Base-by-base conservation (phyloP, 108 stramenopile genomes). In the Cyclotella baltica region DNA sequence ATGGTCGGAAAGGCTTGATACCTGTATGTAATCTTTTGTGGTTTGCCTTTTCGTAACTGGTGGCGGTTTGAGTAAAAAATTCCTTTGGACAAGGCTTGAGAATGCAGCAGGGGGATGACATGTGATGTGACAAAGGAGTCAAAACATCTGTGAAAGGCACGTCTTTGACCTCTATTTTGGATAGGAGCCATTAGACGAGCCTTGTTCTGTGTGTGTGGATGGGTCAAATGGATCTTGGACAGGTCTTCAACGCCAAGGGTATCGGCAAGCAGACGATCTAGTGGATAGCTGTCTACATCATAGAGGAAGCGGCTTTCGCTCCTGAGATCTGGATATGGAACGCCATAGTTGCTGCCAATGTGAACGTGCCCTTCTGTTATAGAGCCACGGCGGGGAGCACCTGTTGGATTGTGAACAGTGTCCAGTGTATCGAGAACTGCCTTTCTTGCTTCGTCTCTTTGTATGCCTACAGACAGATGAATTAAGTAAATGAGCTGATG, bases 1-100 rank as follows among this genome's bases (percentile, higher is more conserved):
- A 94, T 87, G 51, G 67, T 88, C 0, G 93, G 93, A 58, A 92
- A 94, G 10, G 83, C 87, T 76, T 94, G 93, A 61, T 89, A 94
- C 23, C 89, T 78, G 68, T 92, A 92, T 0, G 58, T 46, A 16
- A 92, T 85, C 3, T 62, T 50, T 22, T 75, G 63, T 0, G 85
- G 78, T n/a, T 72, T 51, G 30, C 67, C 83, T 55, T 59, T 74
- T 29, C 69, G 78, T n/a, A 73, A 35, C 47, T 82, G 69, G 47
- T 75, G 81, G 29, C 65, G 83, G 36, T 72, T 76, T 36, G 70
- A 86, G 83, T 79, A 75, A 19, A 92, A 82, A 1, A 90, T 52
- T 33, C 75, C 81, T 20, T 87, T 80, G 30, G 85, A 63, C 75
- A 90, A 76, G 15, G 89, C 89, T 51, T 89, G 52, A 20, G 87